These are phyloP conservation scores for Mycena venus DNA, from an alignment of 768 basidiomycete genomes.

Conservation along the genomic window DNA sequence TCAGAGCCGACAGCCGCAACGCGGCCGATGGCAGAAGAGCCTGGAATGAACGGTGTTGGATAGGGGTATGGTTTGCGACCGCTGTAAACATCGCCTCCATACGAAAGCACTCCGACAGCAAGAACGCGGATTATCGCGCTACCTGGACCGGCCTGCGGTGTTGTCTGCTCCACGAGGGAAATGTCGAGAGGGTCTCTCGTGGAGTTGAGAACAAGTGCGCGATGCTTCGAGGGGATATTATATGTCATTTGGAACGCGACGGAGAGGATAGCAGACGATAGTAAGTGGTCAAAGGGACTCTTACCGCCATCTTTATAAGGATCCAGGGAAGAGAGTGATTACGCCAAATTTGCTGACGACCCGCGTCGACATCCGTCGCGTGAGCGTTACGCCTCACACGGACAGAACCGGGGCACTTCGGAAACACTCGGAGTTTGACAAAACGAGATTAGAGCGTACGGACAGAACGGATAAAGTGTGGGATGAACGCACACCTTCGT, in stretches of 20 bases:
- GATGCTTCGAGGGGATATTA: not conserved
- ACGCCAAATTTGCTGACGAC: not conserved
- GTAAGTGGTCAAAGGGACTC: not conserved
- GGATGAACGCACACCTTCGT: too few relatives aligned
- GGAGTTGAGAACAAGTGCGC: not conserved
- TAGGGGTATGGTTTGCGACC: not conserved
- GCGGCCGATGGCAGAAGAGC: not conserved
- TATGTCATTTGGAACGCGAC: not conserved
- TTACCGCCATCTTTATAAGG: not conserved
- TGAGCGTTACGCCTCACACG: not conserved
- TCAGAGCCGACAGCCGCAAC: not conserved
- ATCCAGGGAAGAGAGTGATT: too few relatives aligned
- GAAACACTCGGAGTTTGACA: too few relatives aligned
- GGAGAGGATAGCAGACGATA: too few relatives aligned
- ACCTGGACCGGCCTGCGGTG: not conserved
- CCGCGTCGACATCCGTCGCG: not conserved
- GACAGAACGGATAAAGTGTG: too few relatives aligned
- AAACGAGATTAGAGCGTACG: too few relatives aligned
- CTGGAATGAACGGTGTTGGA: not conserved
- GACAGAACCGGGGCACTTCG: not conserved
- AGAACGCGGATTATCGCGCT: not conserved
- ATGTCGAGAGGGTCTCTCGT: not conserved
- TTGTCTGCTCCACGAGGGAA: not conserved
- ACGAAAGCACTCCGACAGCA: not conserved
- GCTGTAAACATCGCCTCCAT: not conserved